These are phyloP conservation scores for Cyanidioschyzon merolae DNA, from an alignment of 23 red algal species.

Conservation along the genomic window DNA sequence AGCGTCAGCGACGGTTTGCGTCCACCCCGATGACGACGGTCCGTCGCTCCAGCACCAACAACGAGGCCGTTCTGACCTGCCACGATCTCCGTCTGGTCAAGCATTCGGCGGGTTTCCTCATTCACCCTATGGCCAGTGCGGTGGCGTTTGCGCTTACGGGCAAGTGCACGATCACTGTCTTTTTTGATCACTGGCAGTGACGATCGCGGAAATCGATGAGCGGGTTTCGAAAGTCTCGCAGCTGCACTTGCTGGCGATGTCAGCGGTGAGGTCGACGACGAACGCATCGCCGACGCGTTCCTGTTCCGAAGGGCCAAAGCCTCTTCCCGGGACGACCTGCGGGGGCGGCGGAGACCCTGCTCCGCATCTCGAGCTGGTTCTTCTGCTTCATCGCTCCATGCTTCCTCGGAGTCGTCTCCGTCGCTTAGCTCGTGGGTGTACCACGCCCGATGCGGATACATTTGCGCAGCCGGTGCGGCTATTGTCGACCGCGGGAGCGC, in stretches of 20 bases:
- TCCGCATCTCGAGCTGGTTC: too few species aligned
- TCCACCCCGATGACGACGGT: not conserved
- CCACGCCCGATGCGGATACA: not conserved
- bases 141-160: not conserved
- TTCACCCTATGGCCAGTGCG: not conserved
- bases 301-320: too few species aligned
- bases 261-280: not conserved
- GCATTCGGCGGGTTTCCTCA: not conserved
- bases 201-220: not conserved
- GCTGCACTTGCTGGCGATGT: not conserved
- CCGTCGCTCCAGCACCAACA: not conserved
- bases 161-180: not conserved
- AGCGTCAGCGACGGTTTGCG: constrained; percentile 5
- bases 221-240: not conserved
- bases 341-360: too few species aligned
- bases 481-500: not conserved
- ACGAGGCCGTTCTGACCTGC: not conserved
- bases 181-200: not conserved
- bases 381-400: not conserved
- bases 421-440: not conserved
- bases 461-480: not conserved
- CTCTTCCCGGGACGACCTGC: too few species aligned
- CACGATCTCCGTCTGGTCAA: not conserved
- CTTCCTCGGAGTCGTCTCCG: not conserved
- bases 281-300: not conserved